Evolutionary conservation across 1,284 basidiomycete genomes (phyloP), one percentile per base, ranked within the genome.

Genomic region (Veloporphyrellus conicus): DNA sequence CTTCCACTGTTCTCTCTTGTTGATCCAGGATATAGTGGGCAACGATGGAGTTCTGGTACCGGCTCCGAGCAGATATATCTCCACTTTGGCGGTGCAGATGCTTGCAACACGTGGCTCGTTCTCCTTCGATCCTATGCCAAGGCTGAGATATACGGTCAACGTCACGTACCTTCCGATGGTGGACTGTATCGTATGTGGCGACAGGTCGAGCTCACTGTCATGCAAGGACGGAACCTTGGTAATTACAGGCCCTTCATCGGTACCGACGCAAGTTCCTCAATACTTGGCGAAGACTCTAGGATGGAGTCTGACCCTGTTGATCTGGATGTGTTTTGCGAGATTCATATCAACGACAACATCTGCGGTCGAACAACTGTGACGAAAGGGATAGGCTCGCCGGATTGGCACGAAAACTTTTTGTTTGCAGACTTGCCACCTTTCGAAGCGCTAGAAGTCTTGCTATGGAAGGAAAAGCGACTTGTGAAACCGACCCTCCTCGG

Each of bases 181-280:
- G 87, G 87, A 6, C 76, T 84, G 16, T 90, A 89, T 62, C 81
- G 87, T 45, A 86, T 90, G 78, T 90, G 87, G 87, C 75, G 88
- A 45, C 84, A 88, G 61, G 76, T 90, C 28, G 81, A 87, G 53
- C 70, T 90, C 14, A 76, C 75, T 22, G 72, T 88, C 43, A 71
- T 82, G 29, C 82, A 86, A 67, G 87, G 78, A 22, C 81, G 86
- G 40, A 81, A 81, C 58, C 70, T 90, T 34, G 84, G 82, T 37
- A 72, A 68, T 54, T 64, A 68, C 38, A 74, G 66, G 46, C 60
- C 66, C 11, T 60, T 67, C 29, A 61, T 52, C 16, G 57, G 63
- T 11, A 22, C 45, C 7, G 64, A 52, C 48, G 43, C 62, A 56
- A 52, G 46, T 50, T 45, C 55, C 48, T 54, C 50, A 40, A 53